Conservation (phyloP, 306 rosid genomes). For the Inga leiocalycina region DNA sequence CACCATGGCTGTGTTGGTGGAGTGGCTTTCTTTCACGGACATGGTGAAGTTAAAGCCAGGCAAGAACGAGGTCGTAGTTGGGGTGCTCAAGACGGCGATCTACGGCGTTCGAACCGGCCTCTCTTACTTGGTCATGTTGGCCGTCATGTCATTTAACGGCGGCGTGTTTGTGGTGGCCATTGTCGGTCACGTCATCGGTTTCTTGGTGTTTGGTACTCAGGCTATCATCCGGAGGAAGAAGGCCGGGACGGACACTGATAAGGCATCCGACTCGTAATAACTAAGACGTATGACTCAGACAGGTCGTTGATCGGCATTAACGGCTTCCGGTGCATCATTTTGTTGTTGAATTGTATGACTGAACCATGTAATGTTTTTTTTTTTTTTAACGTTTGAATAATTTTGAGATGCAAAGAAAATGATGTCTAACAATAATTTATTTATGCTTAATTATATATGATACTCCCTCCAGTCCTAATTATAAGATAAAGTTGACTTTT, state of each 20-base stretch:
- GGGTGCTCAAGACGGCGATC: constrained; percentile 39
- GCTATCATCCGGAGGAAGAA: constrained; percentile 14
- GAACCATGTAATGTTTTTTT: background rate
- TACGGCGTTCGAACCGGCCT: constrained; percentile 43
- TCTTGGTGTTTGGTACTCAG: constrained; percentile 31
- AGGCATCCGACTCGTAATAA: background rate
- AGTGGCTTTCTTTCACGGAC: constrained; percentile 58
- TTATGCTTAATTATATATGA: too few species aligned
- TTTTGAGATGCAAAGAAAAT: background rate
- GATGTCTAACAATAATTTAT: too few species aligned
- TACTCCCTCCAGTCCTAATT: too few species aligned
- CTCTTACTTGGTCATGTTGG: constrained; percentile 63
- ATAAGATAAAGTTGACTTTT: too few species aligned
- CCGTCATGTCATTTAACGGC: constrained; percentile 73
- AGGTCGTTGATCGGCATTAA: background rate
- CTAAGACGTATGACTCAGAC: background rate
- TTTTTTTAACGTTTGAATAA: background rate
- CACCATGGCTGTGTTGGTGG: constrained; percentile 55
- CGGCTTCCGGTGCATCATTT: background rate
- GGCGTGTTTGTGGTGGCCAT: constrained; percentile 70
- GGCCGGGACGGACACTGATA: constrained; percentile 1
- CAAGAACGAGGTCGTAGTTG: constrained; percentile 14
- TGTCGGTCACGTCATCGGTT: constrained; percentile 59
- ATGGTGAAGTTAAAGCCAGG: constrained; percentile 43
- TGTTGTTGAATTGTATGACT: background rate